Evolutionary conservation across 352 stramenopile species (phyloP).

Genomic region (Peronosclerospora sorghi): DNA sequence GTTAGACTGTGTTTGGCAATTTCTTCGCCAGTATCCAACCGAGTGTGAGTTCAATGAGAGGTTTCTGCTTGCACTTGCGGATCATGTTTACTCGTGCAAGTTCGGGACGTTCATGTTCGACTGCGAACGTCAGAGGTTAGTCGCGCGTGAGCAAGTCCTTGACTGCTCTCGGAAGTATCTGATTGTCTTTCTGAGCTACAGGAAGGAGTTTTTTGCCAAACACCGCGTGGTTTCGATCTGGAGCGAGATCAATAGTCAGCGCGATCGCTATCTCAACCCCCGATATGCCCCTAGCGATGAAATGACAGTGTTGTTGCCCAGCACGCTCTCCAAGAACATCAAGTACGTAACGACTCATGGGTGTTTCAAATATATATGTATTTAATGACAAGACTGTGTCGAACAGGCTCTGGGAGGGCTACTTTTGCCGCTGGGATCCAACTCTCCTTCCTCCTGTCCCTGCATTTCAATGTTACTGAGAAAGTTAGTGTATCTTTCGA

Average conservation of each 20-base stretch:
- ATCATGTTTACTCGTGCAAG: slow-evolving; percentile 95
- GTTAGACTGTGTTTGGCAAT: slow-evolving; percentile 97
- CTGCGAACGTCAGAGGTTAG: slow-evolving; percentile 82
- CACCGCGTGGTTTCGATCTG: slow-evolving; percentile 70
- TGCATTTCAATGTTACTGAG: slow-evolving; percentile 63
- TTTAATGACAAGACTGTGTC: slow-evolving; percentile 5
- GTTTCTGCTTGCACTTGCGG: slow-evolving; percentile 87
- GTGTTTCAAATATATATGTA: no score
- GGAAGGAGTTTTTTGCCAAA: slow-evolving; percentile 71
- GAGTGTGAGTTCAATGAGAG: slow-evolving; percentile 96
- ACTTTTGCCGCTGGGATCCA: slow-evolving; percentile 81
- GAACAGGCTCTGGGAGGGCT: slow-evolving; percentile 69
- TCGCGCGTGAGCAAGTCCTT: no score
- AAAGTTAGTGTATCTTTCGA: background rate
- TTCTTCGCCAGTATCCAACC: slow-evolving; percentile 91
- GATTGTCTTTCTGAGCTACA: slow-evolving; percentile 8
- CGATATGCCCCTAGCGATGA: slow-evolving; percentile 44
- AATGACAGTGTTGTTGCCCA: slow-evolving; percentile 38
- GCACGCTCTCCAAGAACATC: slow-evolving; percentile 82
- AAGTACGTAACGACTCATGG: slow-evolving; percentile 30
- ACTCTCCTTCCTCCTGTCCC: slow-evolving; percentile 60
- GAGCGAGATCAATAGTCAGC: slow-evolving; percentile 68
- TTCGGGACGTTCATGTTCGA: slow-evolving; percentile 98
- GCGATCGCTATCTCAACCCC: slow-evolving; percentile 57
- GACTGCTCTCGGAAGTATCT: no score